Base-by-base conservation (phyloP, 2,329 filamentous ascomycete species). In the Penicillium italicum region DNA sequence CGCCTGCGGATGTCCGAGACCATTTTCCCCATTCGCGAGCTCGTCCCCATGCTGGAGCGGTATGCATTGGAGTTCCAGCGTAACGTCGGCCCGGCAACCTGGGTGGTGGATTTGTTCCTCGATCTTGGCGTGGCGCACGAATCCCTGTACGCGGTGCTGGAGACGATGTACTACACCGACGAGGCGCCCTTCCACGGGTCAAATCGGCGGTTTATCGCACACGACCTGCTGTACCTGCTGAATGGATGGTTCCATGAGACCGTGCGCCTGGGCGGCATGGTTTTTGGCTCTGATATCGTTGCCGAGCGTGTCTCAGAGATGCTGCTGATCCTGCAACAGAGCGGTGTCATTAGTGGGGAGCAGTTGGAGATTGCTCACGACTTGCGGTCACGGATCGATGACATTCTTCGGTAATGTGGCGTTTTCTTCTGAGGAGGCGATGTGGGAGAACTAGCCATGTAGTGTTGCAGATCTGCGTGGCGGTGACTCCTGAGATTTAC, bases 151-250 rank as follows among this genome's bases (percentile, higher is more conserved):
- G 76, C 80, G 1, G 81, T 85, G 2, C 74, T 90, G 10, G 86
- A 89, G 67, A 75, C 77, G 28, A 82, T 89, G 72, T 89, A 85
- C 74, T 88, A 87, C 71, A 82, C 82, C 36, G 84, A 87, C 60
- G 83, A 87, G 63, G 76, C 80, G 6, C 86, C 87, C 0, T 90
- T 89, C 70, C 74, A 79, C 34, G 84, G 83, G 5, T 71, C 76
- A 4, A 82, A 83, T 53, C 78, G 83, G 43, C 78, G 79, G 40
- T 73, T 80, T 55, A 76, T 89, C 7, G 83, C 83, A 3, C 78
- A 79, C 26, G 85, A 88, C 68, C 80, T 88, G 40, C 72, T 87
- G 0, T 85, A 87, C 62, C 72, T 86, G 3, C 76, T 85, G 4
- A 75, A 80, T 54, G 75, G 78, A 53, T 90, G 87, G 87, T 83